Evolutionary conservation across 306 rosid genomes (phyloP), one percentile per base, ranked within the genome.

Genomic region (Sicyos edulis): DNA sequence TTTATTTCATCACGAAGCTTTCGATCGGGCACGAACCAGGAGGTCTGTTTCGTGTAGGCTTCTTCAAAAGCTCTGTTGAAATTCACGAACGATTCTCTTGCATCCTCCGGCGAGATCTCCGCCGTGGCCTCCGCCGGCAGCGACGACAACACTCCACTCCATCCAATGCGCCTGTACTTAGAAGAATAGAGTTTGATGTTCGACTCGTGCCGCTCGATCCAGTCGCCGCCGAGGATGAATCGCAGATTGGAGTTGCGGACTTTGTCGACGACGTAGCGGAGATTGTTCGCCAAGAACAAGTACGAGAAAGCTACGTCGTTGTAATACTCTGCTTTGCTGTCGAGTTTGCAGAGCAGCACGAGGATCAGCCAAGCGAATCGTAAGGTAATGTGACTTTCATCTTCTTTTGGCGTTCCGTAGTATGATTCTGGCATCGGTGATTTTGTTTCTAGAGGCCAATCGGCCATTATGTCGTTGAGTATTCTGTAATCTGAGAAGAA

Each of bases 261-360:
- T 50, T 88, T 88, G 19, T 51, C 76, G 76, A 88, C 87, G 73
- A 88, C 74, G 86, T 88, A 88, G 34, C 83, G 90, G 65, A 88
- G 87, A 80, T 88, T 88, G 61, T 88, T 88, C 50, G 93, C 88
- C 1, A 88, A 83, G 74, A 88, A 88, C 26, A 88, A 75, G 79
- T 88, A 88, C 2, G 88, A 83, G 40, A 82, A 86, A 0, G 90
- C 88, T 16, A 81, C 79, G 76, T 88, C 86, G 9, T 84, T 84
- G 88, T 84, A 82, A 14, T 79, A 75, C 68, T 75, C 82, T 0
- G 84, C 83, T 79, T 84, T 88, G 2, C 73, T 80, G 75, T 88
- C 93, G 44, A 88, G 86, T 56, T 86, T 88, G 71, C 93, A 88
- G 69, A 88, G 93, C 12, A 88, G 52, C 4, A 82, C 75, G 0